phyloP scores from a whole-genome alignment of 495 filamentous ascomycete genomes.

The Tuber umbilicatum region DNA sequence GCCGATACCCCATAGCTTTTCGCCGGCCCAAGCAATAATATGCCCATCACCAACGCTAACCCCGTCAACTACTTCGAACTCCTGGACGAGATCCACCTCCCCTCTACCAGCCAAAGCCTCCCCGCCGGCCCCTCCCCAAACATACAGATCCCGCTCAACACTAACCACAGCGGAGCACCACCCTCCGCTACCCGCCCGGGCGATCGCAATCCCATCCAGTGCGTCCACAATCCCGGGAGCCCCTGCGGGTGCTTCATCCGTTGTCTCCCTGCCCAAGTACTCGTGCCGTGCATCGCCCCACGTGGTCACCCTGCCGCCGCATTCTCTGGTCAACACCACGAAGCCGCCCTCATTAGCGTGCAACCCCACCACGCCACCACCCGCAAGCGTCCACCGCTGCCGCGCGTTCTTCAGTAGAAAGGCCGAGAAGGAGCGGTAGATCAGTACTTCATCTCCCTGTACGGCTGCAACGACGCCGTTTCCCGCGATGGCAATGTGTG shows the following conservation, averaged over 20 bases:
- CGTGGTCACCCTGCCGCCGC: constrained; percentile 24
- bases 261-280: constrained; percentile 15
- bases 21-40: constrained; percentile 50
- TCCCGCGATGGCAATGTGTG: constrained; percentile 28
- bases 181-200: constrained; percentile 44
- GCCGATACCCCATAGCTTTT: constrained; percentile 53
- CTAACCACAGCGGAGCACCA: constrained; percentile 56
- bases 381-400: neutral
- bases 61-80: constrained; percentile 46
- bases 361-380: constrained; percentile 14
- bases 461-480: constrained; percentile 21
- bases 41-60: constrained; percentile 56
- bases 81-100: constrained; percentile 39
- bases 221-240: constrained; percentile 29
- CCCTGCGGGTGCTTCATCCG: neutral
- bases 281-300: constrained; percentile 32
- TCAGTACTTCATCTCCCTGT: neutral
- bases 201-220: constrained; percentile 28
- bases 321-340: constrained; percentile 15
- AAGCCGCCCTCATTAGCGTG: constrained; percentile 29
- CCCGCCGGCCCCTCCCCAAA: constrained; percentile 52
- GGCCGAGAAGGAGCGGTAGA: constrained; percentile 2
- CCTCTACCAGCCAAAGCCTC: constrained; percentile 26
- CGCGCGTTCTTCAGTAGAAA: constrained; percentile 1
- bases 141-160: constrained; percentile 54